A percentile compares a stretch with the other conserved stretches of the same genome.
phyloP scores from a whole-genome alignment of 1,284 basidiomycete species.

The Malassezia slooffiae region DNA sequence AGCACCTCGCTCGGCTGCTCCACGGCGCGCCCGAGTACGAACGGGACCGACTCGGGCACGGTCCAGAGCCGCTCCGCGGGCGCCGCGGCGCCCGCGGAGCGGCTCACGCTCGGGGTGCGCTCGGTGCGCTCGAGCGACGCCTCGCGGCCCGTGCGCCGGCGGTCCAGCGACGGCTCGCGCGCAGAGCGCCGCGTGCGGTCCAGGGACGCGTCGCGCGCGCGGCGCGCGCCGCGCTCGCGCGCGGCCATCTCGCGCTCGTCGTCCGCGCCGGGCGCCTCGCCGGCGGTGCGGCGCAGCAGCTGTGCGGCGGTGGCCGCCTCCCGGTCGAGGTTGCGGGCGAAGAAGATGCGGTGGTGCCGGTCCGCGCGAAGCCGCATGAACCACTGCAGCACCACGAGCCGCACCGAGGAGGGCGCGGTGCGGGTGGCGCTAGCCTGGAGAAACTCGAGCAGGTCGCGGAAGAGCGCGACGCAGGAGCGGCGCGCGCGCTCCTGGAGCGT shows the following conservation, averaged over 20 bases:
- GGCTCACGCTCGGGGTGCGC: constrained; percentile 53
- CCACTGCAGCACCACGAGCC: constrained; percentile 72
- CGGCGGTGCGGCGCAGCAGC: constrained; percentile 2
- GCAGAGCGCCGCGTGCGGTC: no score
- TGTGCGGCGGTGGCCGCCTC: constrained; percentile 28
- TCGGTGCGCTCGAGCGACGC: constrained; percentile 14
- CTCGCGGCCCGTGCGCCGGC: neutral
- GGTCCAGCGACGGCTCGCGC: neutral
- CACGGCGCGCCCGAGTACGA: constrained; percentile 53
- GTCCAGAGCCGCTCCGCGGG: constrained; percentile 56
- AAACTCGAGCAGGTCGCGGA: constrained; percentile 34
- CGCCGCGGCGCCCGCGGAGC: constrained; percentile 11
- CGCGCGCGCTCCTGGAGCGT: constrained; percentile 27
- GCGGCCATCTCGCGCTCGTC: constrained; percentile 11
- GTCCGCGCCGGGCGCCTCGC: constrained; percentile 14
- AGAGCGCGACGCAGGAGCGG: constrained; percentile 29
- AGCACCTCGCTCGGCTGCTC: constrained; percentile 51
- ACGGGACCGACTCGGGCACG: constrained; percentile 63
- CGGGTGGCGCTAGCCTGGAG: constrained; percentile 15
- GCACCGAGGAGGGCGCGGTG: constrained; percentile 17
- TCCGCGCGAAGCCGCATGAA: constrained; percentile 79
- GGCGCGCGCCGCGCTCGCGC: constrained; percentile 17
- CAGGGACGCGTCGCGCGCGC: constrained; percentile 15
- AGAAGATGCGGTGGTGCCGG: constrained; percentile 76
- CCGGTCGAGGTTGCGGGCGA: constrained; percentile 50